Base-by-base conservation (phyloP, 371 early-diverging fungal species). In the Dinochytrium kinnereticum region DNA sequence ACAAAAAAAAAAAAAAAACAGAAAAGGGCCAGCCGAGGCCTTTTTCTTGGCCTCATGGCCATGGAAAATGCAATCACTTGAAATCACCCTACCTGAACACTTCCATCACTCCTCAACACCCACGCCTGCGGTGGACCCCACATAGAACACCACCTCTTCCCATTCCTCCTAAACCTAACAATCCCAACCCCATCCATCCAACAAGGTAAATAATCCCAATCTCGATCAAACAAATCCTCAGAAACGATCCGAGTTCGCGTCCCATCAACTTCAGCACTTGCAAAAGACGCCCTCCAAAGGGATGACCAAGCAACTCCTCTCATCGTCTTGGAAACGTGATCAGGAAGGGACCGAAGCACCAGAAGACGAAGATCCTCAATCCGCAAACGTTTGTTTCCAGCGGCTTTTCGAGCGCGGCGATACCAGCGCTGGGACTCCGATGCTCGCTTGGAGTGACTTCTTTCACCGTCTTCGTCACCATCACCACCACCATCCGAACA, bases 111-210 rank as follows among this genome's bases (percentile, higher is more conserved):
- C 55, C 13, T 13, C 13, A 53, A n/a, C 10, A 26, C 24, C 55
- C 55, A 53, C 10, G n/a, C n/a, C 24, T n/a, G 26, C 7, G 55
- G 55, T 15, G 55, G 55, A 26, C 55, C 55, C 55, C 55, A 53
- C 55, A 53, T 53, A 5, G 55, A 53, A 26, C 55, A 53, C 55
- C 55, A 53, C 26, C 55, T 53, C n/a, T 13, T 53, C 5, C 55
- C 55, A 53, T 53, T 26, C 55, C 55, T 53, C 24, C 55, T 53
- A 26, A 53, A 53, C 26, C 26, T 53, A 5, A 53, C 55, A 13
- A 53, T 21, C n/a, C 55, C 55, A 13, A 26, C 26, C 55, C 55
- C 55, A 5, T 53, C 55, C 55, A 24, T 53, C 55, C 55, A 53
- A 26, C 17, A 13, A 53, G 55, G 55, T 21, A 53, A 5, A 26